A percentile compares a stretch with the other conserved stretches of the same genome.
Conservation (phyloP, 2,329 filamentous ascomycete genomes). For the Macroventuria anomochaeta region DNA sequence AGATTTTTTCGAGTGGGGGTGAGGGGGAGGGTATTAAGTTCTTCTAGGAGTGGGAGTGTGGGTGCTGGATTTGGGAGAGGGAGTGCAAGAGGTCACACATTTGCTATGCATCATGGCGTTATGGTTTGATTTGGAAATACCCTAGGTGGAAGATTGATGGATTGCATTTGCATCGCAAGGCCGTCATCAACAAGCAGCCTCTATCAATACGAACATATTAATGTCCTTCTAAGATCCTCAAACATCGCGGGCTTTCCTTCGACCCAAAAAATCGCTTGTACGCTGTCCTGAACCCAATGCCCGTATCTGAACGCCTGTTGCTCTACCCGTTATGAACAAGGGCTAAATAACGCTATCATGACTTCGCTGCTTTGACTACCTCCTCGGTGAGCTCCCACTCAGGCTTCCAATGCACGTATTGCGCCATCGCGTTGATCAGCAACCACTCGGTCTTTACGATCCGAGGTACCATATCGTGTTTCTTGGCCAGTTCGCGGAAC, state of each 20-base stretch:
- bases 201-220: constrained; percentile 10
- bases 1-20: constrained; percentile 82
- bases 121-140: constrained; percentile 13
- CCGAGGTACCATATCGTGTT: constrained; percentile 78
- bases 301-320: constrained; percentile 26
- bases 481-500: constrained; percentile 79
- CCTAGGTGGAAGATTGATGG: background rate
- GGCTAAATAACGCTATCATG: constrained; percentile 10
- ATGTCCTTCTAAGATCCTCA: constrained; percentile 2
- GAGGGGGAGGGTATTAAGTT: constrained; percentile 84
- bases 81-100: background rate
- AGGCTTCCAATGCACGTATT: constrained; percentile 64
- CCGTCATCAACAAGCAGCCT: background rate
- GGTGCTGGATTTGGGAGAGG: background rate
- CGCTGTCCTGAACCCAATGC: constrained; percentile 20
- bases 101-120: constrained; percentile 10
- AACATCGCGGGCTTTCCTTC: background rate
- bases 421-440: constrained; percentile 85
- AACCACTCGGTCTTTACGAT: constrained; percentile 91
- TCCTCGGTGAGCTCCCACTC: constrained; percentile 47
- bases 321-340: constrained; percentile 19
- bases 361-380: constrained; percentile 32
- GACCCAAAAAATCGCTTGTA: constrained; percentile 20
- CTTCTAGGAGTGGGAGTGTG: constrained; percentile 65
- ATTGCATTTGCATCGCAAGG: background rate